Base-by-base conservation (phyloP, 768 basidiomycete genomes). In the Crepidotus variabilis region DNA sequence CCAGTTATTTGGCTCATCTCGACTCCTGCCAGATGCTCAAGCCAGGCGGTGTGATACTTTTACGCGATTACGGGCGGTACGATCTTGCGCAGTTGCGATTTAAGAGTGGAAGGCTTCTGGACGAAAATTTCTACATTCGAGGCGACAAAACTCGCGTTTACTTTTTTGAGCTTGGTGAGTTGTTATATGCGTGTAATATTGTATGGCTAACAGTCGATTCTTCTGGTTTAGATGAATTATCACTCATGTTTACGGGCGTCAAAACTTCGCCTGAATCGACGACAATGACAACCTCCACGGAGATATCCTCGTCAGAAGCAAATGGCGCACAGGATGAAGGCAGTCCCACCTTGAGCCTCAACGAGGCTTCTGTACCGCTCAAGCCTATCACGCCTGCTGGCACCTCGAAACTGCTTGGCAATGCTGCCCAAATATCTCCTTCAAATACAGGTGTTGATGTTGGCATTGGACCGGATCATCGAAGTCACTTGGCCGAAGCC, bases 81-180 rank as follows among this genome's bases (percentile, higher is more conserved):
- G 96, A 99, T 67, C 82, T 99, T 47, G 92, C 97, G 1, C 96
- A 98, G 69, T 76, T 99, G 47, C 81, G 97, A 9, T 97, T 99
- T 78, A 97, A 93, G 71, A 79, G 80, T 6, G 86, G 88, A 1
- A 80, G 97, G 10, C 80, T 98, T 54, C 81, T 98, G 10, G 90
- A 93, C 45, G 93, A 95, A 48, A 95, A 97, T 67, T 87, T 99
- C 61, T 99, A 99, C 65, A 89, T 97, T 51, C 83, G 97, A 35
- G 97, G 97, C 0, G 97, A 99, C 73, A 95, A 93, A 65, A 98
- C 97, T 0, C 79, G 97, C 36, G 97, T 99, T 0, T 98, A 98
- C 71, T 99, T 98, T 70, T 99, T 99, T 61, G 89, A 92, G 58
- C 69, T 91, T 10, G 91, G 94, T 92, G 61, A 28, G 74, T 61